Evolutionary conservation across 768 basidiomycete genomes (phyloP), one percentile per base, ranked within the genome.

Genomic region (Trametes punicea): DNA sequence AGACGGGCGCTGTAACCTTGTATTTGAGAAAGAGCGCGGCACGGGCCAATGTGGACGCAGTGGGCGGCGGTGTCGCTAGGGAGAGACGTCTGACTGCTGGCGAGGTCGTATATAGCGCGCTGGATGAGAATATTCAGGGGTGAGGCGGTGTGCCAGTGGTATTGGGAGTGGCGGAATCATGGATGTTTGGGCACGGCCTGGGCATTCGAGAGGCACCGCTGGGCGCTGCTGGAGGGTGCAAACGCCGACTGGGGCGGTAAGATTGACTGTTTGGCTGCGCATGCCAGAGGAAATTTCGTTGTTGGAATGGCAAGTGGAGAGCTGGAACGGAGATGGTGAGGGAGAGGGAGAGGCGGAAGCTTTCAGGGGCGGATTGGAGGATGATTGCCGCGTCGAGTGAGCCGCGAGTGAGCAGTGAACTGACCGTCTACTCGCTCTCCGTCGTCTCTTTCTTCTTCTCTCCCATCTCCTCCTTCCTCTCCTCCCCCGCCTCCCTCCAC

Each of bases 401-500:
- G n/a, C n/a, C n/a, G n/a, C n/a, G n/a, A n/a, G n/a, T n/a, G n/a
- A n/a, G n/a, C n/a, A n/a, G n/a, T n/a, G n/a, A n/a, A n/a, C n/a
- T n/a, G n/a, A n/a, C n/a, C 13, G 31, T 13, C 13, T 6, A 31
- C 31, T 31, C 31, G n/a, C n/a, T 45, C 58, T 44, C 42, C 45
- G 46, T 42, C 54, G 60, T 39, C 57, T 55, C 57, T 45, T 55
- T 44, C 25, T 46, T 36, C 59, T 56, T 52, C 46, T 51, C 67
- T 54, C 56, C 52, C 61, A 45, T 55, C 56, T 55, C 46, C 57
- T 41, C 45, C 56, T 33, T 62, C 42, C 59, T 55, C 56, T 47
- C 57, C 59, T 46, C 53, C 52, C 64, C 56, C 56, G 47, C 61
- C 46, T 56, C 48, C 55, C 53, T 54, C 63, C 18, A 20, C 39